Evolutionary conservation across 2,329 filamentous ascomycete species (phyloP), one percentile per base, ranked within the genome.

Genomic region (Nothophaeocryptopus gaeumannii): DNA sequence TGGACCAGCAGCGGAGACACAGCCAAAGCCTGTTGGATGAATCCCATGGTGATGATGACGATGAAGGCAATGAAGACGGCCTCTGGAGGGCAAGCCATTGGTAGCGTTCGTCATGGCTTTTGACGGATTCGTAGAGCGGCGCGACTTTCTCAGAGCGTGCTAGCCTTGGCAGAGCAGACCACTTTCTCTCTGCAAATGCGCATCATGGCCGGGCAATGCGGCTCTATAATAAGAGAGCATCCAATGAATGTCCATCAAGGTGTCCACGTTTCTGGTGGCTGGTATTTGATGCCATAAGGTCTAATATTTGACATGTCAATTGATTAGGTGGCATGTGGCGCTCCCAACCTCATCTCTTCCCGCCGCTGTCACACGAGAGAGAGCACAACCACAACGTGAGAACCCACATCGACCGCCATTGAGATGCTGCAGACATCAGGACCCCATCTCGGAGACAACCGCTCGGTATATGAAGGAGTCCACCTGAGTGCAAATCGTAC

Each of bases 1-100:
- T 51, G 54, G 13, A 56, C 32, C 16, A 58, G 43, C 36, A 56
- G 45, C 30, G 51, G 54, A 11, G 47, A 31, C 8, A 47, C 41
- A n/a, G 53, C 53, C 36, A 56, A 7, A 14, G 39, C 47, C 31
- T 45, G 45, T 20, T 41, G 42, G 10, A 36, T 15, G 36, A 46
- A 48, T n/a, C 37, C 39, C 50, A 53, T 55, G 39, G 15, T 37
- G 9, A 37, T 44, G 14, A 55, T 16, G 12, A 47, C 13, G 12
- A 47, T 13, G 8, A 50, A 14, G 34, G 47, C 30, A 33, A 30
- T 8, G 13, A 51, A 35, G 26, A 14, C 12, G 4, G 40, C 41
- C 20, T 47, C 13, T 2, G 33, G 20, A 31, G 13, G 36, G 11
- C 34, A 13, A 15, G 32, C 45, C 45, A 40, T 39, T 29, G 26